Percentiles rank a stretch among this genome's conserved stretches.
phyloP scores from a whole-genome alignment of 768 basidiomycete genomes.

The Termitomyces sp. region DNA sequence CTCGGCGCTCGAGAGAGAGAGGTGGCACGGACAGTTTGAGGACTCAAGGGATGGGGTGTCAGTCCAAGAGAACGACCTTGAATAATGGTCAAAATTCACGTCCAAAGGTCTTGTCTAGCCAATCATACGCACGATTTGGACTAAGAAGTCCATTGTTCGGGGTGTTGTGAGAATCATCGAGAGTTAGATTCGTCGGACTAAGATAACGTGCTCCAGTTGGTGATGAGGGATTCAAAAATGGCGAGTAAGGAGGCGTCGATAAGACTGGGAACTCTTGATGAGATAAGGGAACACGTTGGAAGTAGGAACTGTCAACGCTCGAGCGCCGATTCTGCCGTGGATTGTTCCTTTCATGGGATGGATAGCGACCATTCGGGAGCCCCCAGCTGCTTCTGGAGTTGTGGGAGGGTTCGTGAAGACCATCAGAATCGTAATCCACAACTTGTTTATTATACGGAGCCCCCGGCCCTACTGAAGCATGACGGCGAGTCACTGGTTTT shows the following conservation, averaged over 20 bases:
- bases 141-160: slow-evolving; percentile 23
- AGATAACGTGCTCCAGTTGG: slow-evolving; percentile 4
- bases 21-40: slow-evolving; percentile 15
- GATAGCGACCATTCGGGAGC: slow-evolving; percentile 4
- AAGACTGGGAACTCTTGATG: slow-evolving; percentile 24
- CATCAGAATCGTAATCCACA: slow-evolving; percentile 29
- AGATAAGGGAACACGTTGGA: slow-evolving; percentile 28
- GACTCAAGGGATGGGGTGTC: slow-evolving; percentile 12
- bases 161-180: slow-evolving; percentile 35
- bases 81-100: background rate
- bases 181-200: slow-evolving; percentile 23
- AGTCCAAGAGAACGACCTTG: slow-evolving; percentile 10
- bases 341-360: background rate
- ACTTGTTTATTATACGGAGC: slow-evolving; percentile 23
- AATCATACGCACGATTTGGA: slow-evolving; percentile 15
- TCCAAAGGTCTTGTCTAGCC: background rate
- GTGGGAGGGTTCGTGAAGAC: slow-evolving; percentile 11
- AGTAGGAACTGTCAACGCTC: slow-evolving; percentile 30
- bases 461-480: slow-evolving; percentile 45
- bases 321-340: slow-evolving; percentile 15
- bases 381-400: slow-evolving; percentile 9
- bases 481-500: slow-evolving; percentile 26
- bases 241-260: slow-evolving; percentile 35
- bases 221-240: slow-evolving; percentile 16
- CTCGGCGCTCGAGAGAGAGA: slow-evolving; percentile 36